phyloP scores from a whole-genome alignment of 805 yeast genomes.

The Ogataea kodamae region DNA sequence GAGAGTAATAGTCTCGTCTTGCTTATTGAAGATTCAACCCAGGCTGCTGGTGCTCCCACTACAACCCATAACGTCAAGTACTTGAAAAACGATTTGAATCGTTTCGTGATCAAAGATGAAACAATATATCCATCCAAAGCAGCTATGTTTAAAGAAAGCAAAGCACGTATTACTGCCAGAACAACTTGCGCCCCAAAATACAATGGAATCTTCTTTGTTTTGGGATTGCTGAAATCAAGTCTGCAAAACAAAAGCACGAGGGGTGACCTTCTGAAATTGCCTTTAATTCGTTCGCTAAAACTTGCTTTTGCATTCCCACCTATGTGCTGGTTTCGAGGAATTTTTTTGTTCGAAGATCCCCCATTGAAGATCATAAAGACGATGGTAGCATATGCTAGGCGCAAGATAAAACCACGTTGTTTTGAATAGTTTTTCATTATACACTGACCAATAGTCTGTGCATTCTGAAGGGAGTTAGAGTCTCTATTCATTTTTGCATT shows the following conservation, averaged over 20 bases:
- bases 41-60: conserved; percentile 81
- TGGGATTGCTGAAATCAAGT: conserved; percentile 13
- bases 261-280: conserved; percentile 14
- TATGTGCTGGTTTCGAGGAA: too few species aligned
- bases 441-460: too few species aligned
- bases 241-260: conserved; percentile 17
- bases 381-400: conserved; percentile 23
- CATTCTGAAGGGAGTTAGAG: too few species aligned
- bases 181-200: conserved; percentile 50
- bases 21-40: conserved; percentile 66
- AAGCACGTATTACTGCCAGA: conserved; percentile 63
- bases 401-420: conserved; percentile 21
- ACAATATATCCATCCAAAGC: conserved; percentile 82
- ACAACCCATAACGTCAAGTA: conserved; percentile 74
- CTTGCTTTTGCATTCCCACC: neutral
- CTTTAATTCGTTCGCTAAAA: conserved; percentile 1
- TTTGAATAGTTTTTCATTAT: conserved; percentile 24
- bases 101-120: conserved; percentile 71
- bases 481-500: conserved; percentile 6
- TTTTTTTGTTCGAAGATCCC: conserved; percentile 15
- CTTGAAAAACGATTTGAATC: conserved; percentile 58
- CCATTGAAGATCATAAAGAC: conserved; percentile 28
- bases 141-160: conserved; percentile 78
- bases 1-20: conserved; percentile 59
- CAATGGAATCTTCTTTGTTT: conserved; percentile 12